Percentiles rank a stretch among this genome's conserved stretches.
These are phyloP conservation scores for Arachis stenosperma DNA, from an alignment of 306 rosid species.

Conservation along the genomic window DNA sequence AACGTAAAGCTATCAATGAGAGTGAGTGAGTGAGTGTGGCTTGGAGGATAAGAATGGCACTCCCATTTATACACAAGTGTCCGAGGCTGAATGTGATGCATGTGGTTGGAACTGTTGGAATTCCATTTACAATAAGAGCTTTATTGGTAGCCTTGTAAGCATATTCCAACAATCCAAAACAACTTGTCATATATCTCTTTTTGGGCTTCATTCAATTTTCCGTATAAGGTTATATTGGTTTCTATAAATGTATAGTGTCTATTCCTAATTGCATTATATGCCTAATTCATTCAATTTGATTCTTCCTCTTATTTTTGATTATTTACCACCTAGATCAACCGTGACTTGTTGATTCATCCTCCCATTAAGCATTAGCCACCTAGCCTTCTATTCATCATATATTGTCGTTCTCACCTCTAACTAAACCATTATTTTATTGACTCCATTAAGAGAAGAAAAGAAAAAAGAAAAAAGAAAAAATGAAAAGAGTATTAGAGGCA, in stretches of 20 bases:
- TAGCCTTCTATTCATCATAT: constrained; percentile 33
- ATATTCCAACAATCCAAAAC: constrained; percentile 1
- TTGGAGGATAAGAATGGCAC: neutral
- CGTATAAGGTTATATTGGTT: constrained; percentile 7
- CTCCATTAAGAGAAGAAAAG: neutral
- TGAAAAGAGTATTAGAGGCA: constrained; percentile 9
- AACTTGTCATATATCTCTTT: constrained; percentile 29
- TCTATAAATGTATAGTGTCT: constrained; percentile 21
- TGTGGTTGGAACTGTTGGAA: neutral
- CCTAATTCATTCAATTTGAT: neutral
- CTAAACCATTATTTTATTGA: neutral
- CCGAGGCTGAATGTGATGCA: neutral
- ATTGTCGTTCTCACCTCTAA: constrained; percentile 30
- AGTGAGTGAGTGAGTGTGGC: neutral
- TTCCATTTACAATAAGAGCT: neutral
- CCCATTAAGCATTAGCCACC: constrained; percentile 37
- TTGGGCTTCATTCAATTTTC: neutral
- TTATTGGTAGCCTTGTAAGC: constrained; percentile 34
- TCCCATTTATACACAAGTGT: constrained; percentile 39
- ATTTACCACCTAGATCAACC: constrained; percentile 33
- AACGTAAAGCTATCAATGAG: neutral
- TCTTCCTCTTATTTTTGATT: neutral
- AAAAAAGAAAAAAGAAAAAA: too few species aligned
- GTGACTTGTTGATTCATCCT: neutral
- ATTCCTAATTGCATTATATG: constrained; percentile 5